phyloP scores from a whole-genome alignment of 228 moss, liverwort and hornwort species.

The Sphagnum fallax region DNA sequence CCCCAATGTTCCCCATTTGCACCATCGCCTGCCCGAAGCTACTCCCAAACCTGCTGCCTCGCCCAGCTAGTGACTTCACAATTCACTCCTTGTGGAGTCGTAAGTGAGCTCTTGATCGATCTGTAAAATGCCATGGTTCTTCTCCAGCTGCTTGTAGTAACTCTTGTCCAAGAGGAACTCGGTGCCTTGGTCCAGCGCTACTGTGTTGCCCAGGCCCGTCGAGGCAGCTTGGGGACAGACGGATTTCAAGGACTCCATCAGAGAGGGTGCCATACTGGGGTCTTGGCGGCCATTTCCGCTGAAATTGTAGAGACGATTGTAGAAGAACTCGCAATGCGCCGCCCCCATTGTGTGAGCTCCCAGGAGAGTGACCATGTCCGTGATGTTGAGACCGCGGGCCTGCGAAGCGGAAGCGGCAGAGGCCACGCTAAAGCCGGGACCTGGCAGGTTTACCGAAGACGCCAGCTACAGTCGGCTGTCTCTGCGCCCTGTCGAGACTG shows the following conservation, averaged over 20 bases:
- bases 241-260: slow-evolving; percentile 9
- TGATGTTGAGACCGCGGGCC: background rate
- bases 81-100: background rate
- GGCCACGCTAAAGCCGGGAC: background rate
- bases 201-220: slow-evolving; percentile 3
- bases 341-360: slow-evolving; percentile 42
- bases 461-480: slow-evolving; percentile 16
- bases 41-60: slow-evolving; percentile 13
- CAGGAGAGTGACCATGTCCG: slow-evolving; percentile 6
- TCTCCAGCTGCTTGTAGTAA: slow-evolving; percentile 8
- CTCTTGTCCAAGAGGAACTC: slow-evolving; percentile 17
- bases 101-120: slow-evolving; percentile 6
- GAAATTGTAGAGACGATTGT: slow-evolving; percentile 35
- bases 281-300: slow-evolving; percentile 26
- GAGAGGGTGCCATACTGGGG: slow-evolving; percentile 22
- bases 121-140: background rate
- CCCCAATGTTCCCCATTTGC: slow-evolving; percentile 25
- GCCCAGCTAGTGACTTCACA: background rate
- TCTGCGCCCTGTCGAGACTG: slow-evolving; percentile 19
- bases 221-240: slow-evolving; percentile 23
- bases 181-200: slow-evolving; percentile 22
- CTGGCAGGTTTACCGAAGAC: slow-evolving; percentile 18
- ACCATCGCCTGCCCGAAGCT: slow-evolving; percentile 29
- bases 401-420: background rate
- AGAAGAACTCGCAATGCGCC: slow-evolving; percentile 43